Percentiles rank a stretch among this genome's conserved stretches.
phyloP scores from a whole-genome alignment of 495 filamentous ascomycete species.

The Haplographium delicatum region DNA sequence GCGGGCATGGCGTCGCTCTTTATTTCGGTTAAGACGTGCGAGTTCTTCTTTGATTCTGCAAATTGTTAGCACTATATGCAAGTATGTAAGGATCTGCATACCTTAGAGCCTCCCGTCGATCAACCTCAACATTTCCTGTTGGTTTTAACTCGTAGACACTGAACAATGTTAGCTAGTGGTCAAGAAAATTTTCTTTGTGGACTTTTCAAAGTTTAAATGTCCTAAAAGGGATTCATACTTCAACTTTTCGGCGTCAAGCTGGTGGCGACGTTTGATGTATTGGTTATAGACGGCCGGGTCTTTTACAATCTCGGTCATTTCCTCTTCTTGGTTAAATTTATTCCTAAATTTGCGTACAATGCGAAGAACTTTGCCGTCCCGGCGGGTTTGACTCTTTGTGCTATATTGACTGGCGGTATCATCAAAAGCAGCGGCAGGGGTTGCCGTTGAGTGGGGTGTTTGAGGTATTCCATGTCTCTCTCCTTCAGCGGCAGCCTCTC shows the following conservation, averaged over 20 bases:
- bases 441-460: constrained; percentile 27
- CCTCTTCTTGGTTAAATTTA: constrained; percentile 55
- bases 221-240: constrained; percentile 29
- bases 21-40: constrained; percentile 78
- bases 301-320: constrained; percentile 31
- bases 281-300: constrained; percentile 26
- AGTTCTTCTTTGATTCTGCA: constrained; percentile 69
- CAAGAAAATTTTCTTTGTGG: too few relatives aligned
- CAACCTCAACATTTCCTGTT: constrained; percentile 67
- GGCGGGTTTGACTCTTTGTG: constrained; percentile 63
- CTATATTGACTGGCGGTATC: constrained; percentile 87
- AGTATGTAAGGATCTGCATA: constrained; percentile 40
- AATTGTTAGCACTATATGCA: constrained; percentile 21
- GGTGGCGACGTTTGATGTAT: constrained; percentile 38
- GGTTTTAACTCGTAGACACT: constrained; percentile 49
- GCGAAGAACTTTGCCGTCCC: constrained; percentile 60
- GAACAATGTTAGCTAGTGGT: constrained; percentile 20
- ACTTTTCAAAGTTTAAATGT: too few relatives aligned
- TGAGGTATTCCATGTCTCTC: constrained; percentile 31
- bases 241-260: constrained; percentile 55
- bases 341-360: constrained; percentile 65
- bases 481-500: constrained; percentile 51
- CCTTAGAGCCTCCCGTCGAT: constrained; percentile 49
- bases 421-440: constrained; percentile 48
- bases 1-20: constrained; percentile 82